Evolutionary conservation across 2,329 filamentous ascomycete genomes (phyloP), one percentile per base, ranked within the genome.

Genomic region (Trichoderma atroviride): DNA sequence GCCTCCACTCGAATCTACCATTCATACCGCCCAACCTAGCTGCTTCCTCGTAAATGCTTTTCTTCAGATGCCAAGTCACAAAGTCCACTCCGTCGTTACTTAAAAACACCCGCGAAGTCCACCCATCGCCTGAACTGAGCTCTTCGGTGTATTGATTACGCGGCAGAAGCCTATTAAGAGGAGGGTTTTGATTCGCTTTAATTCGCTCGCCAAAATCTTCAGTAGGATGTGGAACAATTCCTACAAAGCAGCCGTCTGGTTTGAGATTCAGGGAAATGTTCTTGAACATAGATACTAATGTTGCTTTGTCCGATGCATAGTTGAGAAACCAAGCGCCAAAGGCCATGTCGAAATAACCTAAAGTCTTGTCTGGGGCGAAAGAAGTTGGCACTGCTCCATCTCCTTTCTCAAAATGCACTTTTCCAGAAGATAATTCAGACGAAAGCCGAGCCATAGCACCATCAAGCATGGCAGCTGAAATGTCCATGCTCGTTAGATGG

Each of bases 251-350:
- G n/a, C 71, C 71, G 47, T 35, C 61, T 1, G 56, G n/a, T 47
- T 61, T 66, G 37, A 72, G 71, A 50, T 71, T 72, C 24, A 69
- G 22, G 5, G 71, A 61, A 3, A 72, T 68, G 33, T 16, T 69
- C 11, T 57, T 5, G 31, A 71, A 71, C 71, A 71, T 71, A 22
- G 59, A 22, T 27, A 63, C 43, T 29, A 72, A 19, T 24, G 64
- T 33, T 5, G 33, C 50, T 27, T 57, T 59, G 16, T 9, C 37
- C 10, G 35, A 2, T 2, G 70, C 68, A 33, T 72, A 71, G 56
- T 71, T 71, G 11, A 71, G 64, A 24, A 71, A 70, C 70, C 70
- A 71, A 14, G 43, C 69, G 1, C 57, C 69, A 43, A 66, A 52
- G 1, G 35, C 69, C 6, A 70, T 7, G 33, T 70, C 55, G 27